These are phyloP conservation scores for Dothideomycetes sp. DNA, from an alignment of 2,329 filamentous ascomycete genomes.

Conservation along the genomic window DNA sequence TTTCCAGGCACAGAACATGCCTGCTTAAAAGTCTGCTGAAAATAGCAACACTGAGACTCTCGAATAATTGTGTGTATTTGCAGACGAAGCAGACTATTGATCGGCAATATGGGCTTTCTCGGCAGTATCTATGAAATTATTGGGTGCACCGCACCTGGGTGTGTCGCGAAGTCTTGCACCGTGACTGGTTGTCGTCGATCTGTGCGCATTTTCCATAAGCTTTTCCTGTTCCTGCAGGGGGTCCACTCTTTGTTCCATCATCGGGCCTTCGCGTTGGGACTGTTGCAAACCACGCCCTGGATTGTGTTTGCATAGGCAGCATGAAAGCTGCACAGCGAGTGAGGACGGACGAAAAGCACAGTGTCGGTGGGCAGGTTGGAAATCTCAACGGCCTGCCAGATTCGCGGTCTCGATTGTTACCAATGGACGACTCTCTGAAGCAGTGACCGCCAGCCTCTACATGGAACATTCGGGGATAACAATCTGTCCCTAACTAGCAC, in stretches of 20 bases:
- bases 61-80: constrained; percentile 7
- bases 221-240: constrained; percentile 14
- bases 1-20: constrained; percentile 9
- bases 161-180: constrained; percentile 12
- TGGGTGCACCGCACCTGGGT: too few relatives aligned
- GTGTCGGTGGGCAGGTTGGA: too few relatives aligned
- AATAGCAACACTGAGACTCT: constrained; percentile 13
- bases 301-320: neutral
- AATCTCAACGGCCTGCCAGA: too few relatives aligned
- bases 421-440: constrained; percentile 1
- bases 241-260: constrained; percentile 13
- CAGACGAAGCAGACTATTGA: constrained; percentile 11
- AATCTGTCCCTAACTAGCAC: neutral
- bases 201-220: constrained; percentile 10
- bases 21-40: constrained; percentile 1
- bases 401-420: neutral
- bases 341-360: constrained; percentile 2
- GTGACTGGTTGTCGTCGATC: constrained; percentile 6
- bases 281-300: constrained; percentile 7
- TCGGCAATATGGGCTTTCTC: constrained; percentile 5
- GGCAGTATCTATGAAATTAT: too few relatives aligned
- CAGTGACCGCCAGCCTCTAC: neutral
- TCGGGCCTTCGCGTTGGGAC: constrained; percentile 7
- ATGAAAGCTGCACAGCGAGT: constrained; percentile 1
- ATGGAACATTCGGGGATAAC: constrained; percentile 5